Percentiles rank a stretch among this genome's conserved stretches.
phyloP scores from a whole-genome alignment of 257 asterid species.

The Primulina huaijiensis region DNA sequence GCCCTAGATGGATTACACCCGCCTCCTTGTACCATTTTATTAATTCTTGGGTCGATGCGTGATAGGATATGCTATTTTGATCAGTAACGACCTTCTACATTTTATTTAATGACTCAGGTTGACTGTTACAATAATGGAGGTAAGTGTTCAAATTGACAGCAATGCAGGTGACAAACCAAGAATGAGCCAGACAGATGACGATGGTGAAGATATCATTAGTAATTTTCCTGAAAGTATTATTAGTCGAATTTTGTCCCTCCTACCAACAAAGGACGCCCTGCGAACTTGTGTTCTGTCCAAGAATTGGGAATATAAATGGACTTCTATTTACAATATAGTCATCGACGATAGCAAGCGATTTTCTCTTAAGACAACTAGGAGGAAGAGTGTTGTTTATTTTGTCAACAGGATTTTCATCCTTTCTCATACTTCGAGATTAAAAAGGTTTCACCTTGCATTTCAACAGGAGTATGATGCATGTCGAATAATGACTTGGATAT shows the following conservation, averaged over 20 bases:
- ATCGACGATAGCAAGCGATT: background rate
- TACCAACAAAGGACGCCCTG: background rate
- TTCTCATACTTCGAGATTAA: background rate
- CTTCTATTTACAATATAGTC: background rate
- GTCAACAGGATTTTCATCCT: background rate
- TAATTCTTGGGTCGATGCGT: background rate
- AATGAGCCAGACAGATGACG: too few species aligned
- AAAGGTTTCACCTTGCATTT: background rate
- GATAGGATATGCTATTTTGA: background rate
- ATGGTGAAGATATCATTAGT: background rate
- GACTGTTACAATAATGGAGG: background rate
- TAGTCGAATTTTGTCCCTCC: background rate
- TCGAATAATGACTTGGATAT: background rate
- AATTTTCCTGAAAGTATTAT: background rate
- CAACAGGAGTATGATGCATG: background rate
- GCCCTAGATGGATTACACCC: too few species aligned
- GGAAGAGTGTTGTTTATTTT: background rate
- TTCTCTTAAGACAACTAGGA: background rate
- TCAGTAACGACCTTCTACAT: background rate
- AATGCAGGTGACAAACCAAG: background rate
- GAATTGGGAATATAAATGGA: constrained; percentile 14
- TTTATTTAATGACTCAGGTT: background rate
- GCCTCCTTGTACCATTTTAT: too few species aligned
- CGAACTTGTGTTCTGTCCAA: constrained; percentile 15
- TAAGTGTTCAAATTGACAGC: background rate